These are phyloP conservation scores for Dendrocalamus sinicus DNA, from an alignment of 176 grass and related monocot species.

Conservation along the genomic window DNA sequence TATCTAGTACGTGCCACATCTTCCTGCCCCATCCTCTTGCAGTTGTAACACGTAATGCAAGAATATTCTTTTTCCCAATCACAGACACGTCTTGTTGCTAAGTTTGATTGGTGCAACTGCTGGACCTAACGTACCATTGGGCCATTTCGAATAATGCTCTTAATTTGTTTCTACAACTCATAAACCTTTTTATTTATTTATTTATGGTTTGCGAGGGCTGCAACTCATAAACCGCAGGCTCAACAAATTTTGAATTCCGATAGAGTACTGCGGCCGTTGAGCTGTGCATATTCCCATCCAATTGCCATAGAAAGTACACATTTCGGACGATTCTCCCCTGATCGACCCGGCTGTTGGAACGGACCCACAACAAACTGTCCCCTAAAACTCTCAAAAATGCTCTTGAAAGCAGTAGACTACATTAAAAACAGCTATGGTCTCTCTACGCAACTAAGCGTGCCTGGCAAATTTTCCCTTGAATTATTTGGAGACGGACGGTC, in stretches of 20 bases:
- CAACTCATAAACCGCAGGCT: neutral
- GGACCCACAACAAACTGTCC: neutral
- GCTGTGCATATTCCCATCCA: neutral
- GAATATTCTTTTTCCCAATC: neutral
- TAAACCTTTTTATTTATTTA: neutral
- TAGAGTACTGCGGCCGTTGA: neutral
- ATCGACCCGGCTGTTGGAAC: neutral
- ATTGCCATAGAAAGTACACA: neutral
- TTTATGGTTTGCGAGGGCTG: neutral
- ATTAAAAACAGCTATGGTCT: neutral
- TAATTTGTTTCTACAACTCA: neutral
- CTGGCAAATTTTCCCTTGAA: neutral
- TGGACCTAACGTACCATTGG: neutral
- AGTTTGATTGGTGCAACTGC: neutral
- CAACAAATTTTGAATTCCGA: neutral
- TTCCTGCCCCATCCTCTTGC: neutral
- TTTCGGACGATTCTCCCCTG: neutral
- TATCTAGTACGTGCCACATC: neutral
- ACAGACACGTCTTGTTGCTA: neutral
- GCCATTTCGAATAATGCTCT: conserved; percentile 4
- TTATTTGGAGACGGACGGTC: conserved; percentile 9
- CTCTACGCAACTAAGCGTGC: neutral
- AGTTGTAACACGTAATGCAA: neutral
- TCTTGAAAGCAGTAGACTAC: neutral
- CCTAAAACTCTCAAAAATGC: neutral